phyloP scores from a whole-genome alignment of 208 protist species.

The Porcisia hertigi region DNA sequence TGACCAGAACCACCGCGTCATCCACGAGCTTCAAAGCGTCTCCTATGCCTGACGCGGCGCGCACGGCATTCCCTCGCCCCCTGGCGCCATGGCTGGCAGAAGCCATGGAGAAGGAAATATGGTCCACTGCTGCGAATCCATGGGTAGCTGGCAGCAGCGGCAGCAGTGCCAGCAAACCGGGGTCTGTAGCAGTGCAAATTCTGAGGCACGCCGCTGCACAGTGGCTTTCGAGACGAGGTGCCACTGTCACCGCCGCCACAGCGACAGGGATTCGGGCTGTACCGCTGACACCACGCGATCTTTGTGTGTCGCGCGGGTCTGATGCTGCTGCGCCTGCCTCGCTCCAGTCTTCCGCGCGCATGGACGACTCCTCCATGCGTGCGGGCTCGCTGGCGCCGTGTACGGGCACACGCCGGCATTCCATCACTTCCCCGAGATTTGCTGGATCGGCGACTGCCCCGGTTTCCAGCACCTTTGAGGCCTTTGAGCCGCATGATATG shows the following conservation, averaged over 20 bases:
- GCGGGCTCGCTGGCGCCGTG: neutral
- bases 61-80: slow-evolving; percentile 2
- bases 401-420: neutral
- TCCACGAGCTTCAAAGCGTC: neutral
- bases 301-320: slow-evolving; percentile 15
- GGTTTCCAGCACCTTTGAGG: slow-evolving; percentile 32
- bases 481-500: slow-evolving; percentile 39
- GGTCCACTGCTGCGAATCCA: slow-evolving; percentile 6
- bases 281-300: slow-evolving; percentile 35
- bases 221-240: slow-evolving; percentile 46
- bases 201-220: slow-evolving; percentile 33
- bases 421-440: neutral
- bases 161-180: neutral
- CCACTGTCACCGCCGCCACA: slow-evolving; percentile 41
- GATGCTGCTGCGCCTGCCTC: neutral
- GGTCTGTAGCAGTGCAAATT: slow-evolving; percentile 7
- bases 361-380: neutral
- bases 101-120: slow-evolving; percentile 19
- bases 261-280: slow-evolving; percentile 40
- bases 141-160: neutral
- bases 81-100: slow-evolving; percentile 25
- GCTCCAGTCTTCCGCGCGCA: neutral
- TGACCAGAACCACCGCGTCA: slow-evolving; percentile 1
- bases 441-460: neutral
- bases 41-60: neutral